Base-by-base conservation (phyloP, 352 stramenopile genomes). In the Phytophthora citricola region DNA sequence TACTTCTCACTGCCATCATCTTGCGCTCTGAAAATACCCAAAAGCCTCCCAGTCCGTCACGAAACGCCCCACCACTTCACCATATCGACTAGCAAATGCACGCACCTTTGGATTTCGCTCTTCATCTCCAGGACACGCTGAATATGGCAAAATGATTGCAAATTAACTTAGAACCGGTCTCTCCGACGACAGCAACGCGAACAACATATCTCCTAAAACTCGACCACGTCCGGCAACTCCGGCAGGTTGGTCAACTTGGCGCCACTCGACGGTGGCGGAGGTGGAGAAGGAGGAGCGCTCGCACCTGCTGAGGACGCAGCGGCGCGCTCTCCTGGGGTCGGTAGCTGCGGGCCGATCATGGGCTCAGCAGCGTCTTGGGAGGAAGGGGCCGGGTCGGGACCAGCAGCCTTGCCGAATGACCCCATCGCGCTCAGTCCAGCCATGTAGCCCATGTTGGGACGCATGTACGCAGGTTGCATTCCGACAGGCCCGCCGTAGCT, bases 271-370 rank as follows among this genome's bases (percentile, higher is more conserved):
- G 58, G 52, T 3, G 66, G 57, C 8, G 57, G 55, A 2, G 55
- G 63, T 14, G 66, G 53, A 3, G 52, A 38, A 31, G 58, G 58
- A 63, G 65, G 63, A 17, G 64, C 50, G 20, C 60, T 71, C 8
- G 29, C 31, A 45, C 68, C 63, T 66, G 49, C 8, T 48, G 48
- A 76, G 27, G 59, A 75, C 52, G 47, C 43, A 36, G 48, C 40
- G 52, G 62, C 59, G 41, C 55, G 61, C 59, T 69, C 69, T 66
- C 75, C 71, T 15, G 48, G 49, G 7, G 51, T 73, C 6, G 79
- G 79, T 2, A 88, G 65, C 51, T 84, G 73, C 14, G 79, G 79
- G 3, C 79, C 79, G 55, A 88, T 84, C 63, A 86, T 86, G 26
- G 65, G 48, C 40, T 72, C 64, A n/a, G 43, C 43, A 12, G 52